Evolutionary conservation across 306 rosid species (phyloP).

Genomic region (Chamaecrista fasciculata): DNA sequence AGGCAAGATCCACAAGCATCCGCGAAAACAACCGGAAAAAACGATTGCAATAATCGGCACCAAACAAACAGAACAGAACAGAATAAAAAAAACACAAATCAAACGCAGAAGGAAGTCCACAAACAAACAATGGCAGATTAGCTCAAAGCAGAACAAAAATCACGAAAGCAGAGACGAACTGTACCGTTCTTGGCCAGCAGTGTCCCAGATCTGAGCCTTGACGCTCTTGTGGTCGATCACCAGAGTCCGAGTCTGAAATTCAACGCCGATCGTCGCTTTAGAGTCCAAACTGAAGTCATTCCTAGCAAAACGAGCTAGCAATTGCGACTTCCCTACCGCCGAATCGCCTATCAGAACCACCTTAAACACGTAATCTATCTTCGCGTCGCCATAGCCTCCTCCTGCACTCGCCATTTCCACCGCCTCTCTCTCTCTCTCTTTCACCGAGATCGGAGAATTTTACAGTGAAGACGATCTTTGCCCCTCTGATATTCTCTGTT

Average conservation of each 20-base stretch:
- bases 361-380: constrained; percentile 93
- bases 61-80: not conserved
- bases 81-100: not conserved
- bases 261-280: constrained; percentile 90
- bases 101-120: no score
- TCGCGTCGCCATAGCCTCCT: constrained; percentile 68
- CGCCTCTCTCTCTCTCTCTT: not conserved
- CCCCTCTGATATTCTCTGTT: not conserved
- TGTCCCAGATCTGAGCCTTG: constrained; percentile 99
- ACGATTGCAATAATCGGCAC: not conserved
- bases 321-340: constrained; percentile 93
- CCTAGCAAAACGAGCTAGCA: constrained; percentile 81
- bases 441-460: not conserved
- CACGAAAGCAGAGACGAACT: not conserved
- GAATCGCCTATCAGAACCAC: constrained; percentile 90
- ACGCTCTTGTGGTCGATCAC: constrained; percentile 84
- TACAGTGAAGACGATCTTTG: not conserved
- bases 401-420: constrained; percentile 48
- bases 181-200: constrained; percentile 96
- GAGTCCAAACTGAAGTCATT: constrained; percentile 92
- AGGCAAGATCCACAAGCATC: not conserved
- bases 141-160: not conserved
- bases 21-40: not conserved
- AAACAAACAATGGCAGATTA: not conserved
- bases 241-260: constrained; percentile 86